phyloP scores from a whole-genome alignment of 2,329 filamentous ascomycete species.

The Stagonosporopsis cucurbitacearum region DNA sequence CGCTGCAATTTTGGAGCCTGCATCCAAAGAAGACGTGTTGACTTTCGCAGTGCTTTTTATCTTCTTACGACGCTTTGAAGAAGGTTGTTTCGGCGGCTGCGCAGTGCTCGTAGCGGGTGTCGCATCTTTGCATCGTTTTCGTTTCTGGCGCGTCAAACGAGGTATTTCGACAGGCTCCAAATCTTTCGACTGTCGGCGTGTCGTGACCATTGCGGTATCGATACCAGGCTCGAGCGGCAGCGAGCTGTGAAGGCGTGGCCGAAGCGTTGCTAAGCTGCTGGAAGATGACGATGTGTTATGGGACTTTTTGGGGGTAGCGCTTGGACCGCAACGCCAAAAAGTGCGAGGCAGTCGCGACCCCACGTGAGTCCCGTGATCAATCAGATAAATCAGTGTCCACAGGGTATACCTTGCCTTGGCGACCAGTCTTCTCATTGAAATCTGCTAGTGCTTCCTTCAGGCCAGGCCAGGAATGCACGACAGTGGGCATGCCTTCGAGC shows the following conservation, averaged over 20 bases:
- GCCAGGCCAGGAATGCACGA: constrained; percentile 27
- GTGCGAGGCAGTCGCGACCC: constrained; percentile 13
- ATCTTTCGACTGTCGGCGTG: constrained; percentile 7
- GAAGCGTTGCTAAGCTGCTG: background rate
- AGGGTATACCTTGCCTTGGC: constrained; percentile 11
- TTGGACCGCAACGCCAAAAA: constrained; percentile 10
- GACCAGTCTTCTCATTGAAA: constrained; percentile 31
- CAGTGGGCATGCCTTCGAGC: constrained; percentile 26
- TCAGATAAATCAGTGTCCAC: background rate
- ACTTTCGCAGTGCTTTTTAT: constrained; percentile 4
- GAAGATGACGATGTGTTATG: constrained; percentile 3
- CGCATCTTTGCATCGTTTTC: constrained; percentile 1
- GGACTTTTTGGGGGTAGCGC: constrained; percentile 6
- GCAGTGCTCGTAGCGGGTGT: background rate
- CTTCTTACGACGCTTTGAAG: constrained; percentile 12
- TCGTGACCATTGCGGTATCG: constrained; percentile 8
- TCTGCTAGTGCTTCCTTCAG: constrained; percentile 27
- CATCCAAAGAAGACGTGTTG: background rate
- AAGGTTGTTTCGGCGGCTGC: constrained; percentile 7
- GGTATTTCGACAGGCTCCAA: constrained; percentile 2
- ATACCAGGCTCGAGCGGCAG: background rate
- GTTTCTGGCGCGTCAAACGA: background rate
- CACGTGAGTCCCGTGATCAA: constrained; percentile 7
- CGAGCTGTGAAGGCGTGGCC: background rate
- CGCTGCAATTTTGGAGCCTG: background rate